These are phyloP conservation scores for Calonectria leucothoes DNA, from an alignment of 2,329 filamentous ascomycete genomes.

Conservation along the genomic window DNA sequence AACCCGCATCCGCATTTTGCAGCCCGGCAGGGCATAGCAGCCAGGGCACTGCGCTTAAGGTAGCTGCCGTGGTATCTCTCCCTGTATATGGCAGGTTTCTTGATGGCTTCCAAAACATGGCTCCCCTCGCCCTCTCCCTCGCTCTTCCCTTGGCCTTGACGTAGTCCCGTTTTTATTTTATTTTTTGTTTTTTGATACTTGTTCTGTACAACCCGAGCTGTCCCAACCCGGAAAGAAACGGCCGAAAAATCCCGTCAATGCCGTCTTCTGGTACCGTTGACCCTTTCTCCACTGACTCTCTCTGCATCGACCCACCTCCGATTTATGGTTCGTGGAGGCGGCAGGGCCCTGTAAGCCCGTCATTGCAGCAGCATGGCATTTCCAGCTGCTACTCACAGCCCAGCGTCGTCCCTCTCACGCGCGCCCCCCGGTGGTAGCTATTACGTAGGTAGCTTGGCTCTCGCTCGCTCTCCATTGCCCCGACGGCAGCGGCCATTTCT, in stretches of 20 bases:
- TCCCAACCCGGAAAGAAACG: neutral
- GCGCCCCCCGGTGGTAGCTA: neutral
- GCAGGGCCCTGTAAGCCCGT: constrained; percentile 15
- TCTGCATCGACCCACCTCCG: constrained; percentile 30
- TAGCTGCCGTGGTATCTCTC: neutral
- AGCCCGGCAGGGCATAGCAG: neutral
- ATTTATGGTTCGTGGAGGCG: constrained; percentile 23
- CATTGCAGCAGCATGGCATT: neutral
- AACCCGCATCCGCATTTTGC: neutral
- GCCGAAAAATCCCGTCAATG: constrained; percentile 14
- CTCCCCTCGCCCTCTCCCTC: neutral
- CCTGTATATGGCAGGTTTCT: neutral
- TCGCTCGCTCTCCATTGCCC: constrained; percentile 8
- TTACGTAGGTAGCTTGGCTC: neutral
- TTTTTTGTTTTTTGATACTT: neutral
- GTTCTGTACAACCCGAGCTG: neutral
- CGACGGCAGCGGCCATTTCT: constrained; percentile 4
- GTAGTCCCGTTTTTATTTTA: neutral
- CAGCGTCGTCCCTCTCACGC: neutral
- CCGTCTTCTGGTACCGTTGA: neutral
- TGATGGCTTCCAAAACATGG: neutral
- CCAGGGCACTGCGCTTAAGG: neutral
- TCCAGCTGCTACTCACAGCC: neutral
- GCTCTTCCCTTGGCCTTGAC: neutral
- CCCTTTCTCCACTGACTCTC: neutral